A percentile compares a stretch with the other conserved stretches of the same genome.
Evolutionary conservation across 768 basidiomycete genomes (phyloP).

Genomic region (Amanita pseudoporphyria): DNA sequence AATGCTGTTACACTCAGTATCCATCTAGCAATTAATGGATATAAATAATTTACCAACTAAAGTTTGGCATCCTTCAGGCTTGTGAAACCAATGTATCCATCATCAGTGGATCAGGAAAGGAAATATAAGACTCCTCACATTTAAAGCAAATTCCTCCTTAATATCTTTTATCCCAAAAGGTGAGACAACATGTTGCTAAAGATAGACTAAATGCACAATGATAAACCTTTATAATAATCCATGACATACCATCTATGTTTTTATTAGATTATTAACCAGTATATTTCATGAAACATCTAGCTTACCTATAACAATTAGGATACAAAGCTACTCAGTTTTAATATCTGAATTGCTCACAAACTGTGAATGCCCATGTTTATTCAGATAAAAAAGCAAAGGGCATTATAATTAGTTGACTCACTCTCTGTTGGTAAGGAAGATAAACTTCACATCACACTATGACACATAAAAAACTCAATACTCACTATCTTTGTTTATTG

Average conservation of each 20-base stretch:
- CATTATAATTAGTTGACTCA: no score
- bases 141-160: neutral
- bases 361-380: no score
- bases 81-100: no score
- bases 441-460: neutral
- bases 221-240: neutral
- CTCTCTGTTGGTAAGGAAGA: neutral
- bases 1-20: neutral
- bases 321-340: neutral
- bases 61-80: neutral
- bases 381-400: no score
- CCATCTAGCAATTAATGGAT: neutral
- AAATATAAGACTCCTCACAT: neutral
- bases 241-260: neutral
- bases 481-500: no score
- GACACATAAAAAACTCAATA: neutral
- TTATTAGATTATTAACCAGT: neutral
- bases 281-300: neutral
- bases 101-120: no score
- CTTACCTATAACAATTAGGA: neutral
- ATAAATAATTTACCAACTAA: neutral
- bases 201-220: neutral
- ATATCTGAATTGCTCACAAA: no score
- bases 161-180: neutral
- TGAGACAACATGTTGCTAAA: neutral